A percentile compares a stretch with the other conserved stretches of the same genome.
These are phyloP conservation scores for Peniophora sp. DNA, from an alignment of 1,284 basidiomycete species.

Conservation along the genomic window DNA sequence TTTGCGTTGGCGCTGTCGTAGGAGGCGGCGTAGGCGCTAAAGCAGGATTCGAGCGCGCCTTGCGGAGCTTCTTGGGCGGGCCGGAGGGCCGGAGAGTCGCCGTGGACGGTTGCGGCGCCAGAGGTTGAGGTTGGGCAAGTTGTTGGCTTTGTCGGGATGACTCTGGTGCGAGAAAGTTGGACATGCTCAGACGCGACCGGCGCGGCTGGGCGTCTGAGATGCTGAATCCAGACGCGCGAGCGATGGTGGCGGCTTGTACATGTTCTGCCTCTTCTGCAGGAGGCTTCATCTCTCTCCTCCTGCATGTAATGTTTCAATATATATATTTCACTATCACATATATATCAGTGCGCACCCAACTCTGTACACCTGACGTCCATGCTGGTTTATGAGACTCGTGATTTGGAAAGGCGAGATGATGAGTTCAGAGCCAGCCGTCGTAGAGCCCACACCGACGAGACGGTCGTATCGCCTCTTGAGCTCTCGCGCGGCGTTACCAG, in stretches of 20 bases:
- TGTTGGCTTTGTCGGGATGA: slow-evolving; percentile 22
- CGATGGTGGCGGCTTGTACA: slow-evolving; percentile 14
- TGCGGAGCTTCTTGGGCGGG: slow-evolving; percentile 39
- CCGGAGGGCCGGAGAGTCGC: too few relatives aligned
- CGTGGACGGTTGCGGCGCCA: slow-evolving; percentile 11
- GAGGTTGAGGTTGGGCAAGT: slow-evolving; percentile 24
- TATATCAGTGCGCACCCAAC: slow-evolving; percentile 47
- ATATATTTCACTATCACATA: not conserved
- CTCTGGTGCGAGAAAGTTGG: slow-evolving; percentile 48
- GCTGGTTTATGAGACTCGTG: slow-evolving; percentile 70
- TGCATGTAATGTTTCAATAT: slow-evolving; percentile 16
- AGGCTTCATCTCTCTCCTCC: slow-evolving; percentile 46
- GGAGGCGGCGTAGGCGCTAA: slow-evolving; percentile 15
- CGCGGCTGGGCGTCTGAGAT: slow-evolving; percentile 27
- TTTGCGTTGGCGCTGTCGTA: slow-evolving; percentile 14
- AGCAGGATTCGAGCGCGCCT: slow-evolving; percentile 65
- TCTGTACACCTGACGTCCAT: slow-evolving; percentile 67
- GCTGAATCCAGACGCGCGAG: too few relatives aligned
- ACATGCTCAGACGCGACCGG: slow-evolving; percentile 60
- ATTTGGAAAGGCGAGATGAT: slow-evolving; percentile 71
- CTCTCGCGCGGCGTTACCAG: slow-evolving; percentile 61
- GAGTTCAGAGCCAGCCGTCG: slow-evolving; percentile 29
- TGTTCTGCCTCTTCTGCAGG: slow-evolving; percentile 31
- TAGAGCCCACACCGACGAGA: slow-evolving; percentile 40
- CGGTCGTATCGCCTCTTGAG: slow-evolving; percentile 69